A percentile compares a stretch with the other conserved stretches of the same genome.
phyloP scores from a whole-genome alignment of 2,329 filamentous ascomycete genomes.

The Diaporthe humulicola region DNA sequence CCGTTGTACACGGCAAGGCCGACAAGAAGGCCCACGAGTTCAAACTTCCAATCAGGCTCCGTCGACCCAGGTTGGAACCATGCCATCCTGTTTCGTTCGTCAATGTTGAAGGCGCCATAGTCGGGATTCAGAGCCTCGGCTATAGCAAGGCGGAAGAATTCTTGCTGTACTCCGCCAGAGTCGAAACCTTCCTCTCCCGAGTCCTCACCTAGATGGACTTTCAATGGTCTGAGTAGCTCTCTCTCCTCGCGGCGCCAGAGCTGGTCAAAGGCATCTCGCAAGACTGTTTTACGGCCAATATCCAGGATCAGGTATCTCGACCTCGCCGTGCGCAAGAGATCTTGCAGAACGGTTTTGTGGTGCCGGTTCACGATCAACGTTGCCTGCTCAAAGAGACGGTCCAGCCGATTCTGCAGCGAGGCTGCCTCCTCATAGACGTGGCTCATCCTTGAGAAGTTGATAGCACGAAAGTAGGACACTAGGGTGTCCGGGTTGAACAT shows the following conservation, averaged over 20 bases:
- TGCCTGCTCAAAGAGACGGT: slow-evolving; percentile 66
- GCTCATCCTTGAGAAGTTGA: slow-evolving; percentile 91
- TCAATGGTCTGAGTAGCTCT: slow-evolving; percentile 87
- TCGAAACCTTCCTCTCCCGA: slow-evolving; percentile 91
- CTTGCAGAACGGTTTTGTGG: slow-evolving; percentile 72
- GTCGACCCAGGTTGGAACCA: slow-evolving; percentile 90
- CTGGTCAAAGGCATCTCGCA: slow-evolving; percentile 85
- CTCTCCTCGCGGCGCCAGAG: slow-evolving; percentile 88
- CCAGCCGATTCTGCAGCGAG: slow-evolving; percentile 68
- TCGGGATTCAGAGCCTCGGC: slow-evolving; percentile 82
- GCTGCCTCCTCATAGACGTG: slow-evolving; percentile 79
- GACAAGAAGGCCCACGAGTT: slow-evolving; percentile 88
- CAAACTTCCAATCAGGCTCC: slow-evolving; percentile 90
- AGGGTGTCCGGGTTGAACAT: slow-evolving; percentile 81
- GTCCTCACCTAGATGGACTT: slow-evolving; percentile 87
- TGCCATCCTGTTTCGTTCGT: slow-evolving; percentile 80
- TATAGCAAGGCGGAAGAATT: slow-evolving; percentile 91
- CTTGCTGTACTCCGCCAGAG: slow-evolving; percentile 94
- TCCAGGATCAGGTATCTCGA: slow-evolving; percentile 79
- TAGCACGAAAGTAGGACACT: slow-evolving; percentile 86
- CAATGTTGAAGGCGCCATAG: slow-evolving; percentile 85
- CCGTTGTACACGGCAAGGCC: slow-evolving; percentile 95
- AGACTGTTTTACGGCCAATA: slow-evolving; percentile 75
- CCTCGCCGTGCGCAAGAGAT: slow-evolving; percentile 75
- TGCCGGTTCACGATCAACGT: slow-evolving; percentile 68